phyloP scores from a whole-genome alignment of 495 filamentous ascomycete genomes.

The Neurospora intermedia region DNA sequence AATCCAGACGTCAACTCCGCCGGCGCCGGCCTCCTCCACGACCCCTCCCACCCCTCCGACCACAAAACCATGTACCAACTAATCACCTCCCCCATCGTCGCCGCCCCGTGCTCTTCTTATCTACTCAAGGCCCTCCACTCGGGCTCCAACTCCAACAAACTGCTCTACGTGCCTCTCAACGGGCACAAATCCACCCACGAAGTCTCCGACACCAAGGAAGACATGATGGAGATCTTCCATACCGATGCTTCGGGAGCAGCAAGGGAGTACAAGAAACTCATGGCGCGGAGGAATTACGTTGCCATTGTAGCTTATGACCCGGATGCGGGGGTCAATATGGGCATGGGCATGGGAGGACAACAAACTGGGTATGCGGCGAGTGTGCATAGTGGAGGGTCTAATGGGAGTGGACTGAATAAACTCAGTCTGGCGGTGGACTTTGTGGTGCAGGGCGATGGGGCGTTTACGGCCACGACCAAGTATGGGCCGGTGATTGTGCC shows the following conservation, averaged over 20 bases:
- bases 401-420: background rate
- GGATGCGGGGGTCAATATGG: constrained; percentile 42
- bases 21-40: constrained; percentile 89
- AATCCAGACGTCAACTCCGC: constrained; percentile 68
- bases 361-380: constrained; percentile 15
- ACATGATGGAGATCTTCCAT: constrained; percentile 99
- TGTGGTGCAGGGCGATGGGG: constrained; percentile 88
- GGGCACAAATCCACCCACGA: constrained; percentile 65
- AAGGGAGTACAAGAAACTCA: constrained; percentile 77
- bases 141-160: constrained; percentile 87
- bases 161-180: constrained; percentile 82
- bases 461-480: constrained; percentile 71
- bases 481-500: constrained; percentile 96
- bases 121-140: constrained; percentile 86
- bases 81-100: constrained; percentile 84
- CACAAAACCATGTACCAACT: constrained; percentile 99
- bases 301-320: constrained; percentile 90
- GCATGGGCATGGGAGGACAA: constrained; percentile 24
- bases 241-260: constrained; percentile 70
- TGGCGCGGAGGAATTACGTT: constrained; percentile 90
- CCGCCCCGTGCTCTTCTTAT: constrained; percentile 71
- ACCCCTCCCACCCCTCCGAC: constrained; percentile 78
- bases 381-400: constrained; percentile 13
- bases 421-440: constrained; percentile 83
- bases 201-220: constrained; percentile 86